Evolutionary conservation across 805 yeast species (phyloP).

Genomic region (Barnettozyma sp.): DNA sequence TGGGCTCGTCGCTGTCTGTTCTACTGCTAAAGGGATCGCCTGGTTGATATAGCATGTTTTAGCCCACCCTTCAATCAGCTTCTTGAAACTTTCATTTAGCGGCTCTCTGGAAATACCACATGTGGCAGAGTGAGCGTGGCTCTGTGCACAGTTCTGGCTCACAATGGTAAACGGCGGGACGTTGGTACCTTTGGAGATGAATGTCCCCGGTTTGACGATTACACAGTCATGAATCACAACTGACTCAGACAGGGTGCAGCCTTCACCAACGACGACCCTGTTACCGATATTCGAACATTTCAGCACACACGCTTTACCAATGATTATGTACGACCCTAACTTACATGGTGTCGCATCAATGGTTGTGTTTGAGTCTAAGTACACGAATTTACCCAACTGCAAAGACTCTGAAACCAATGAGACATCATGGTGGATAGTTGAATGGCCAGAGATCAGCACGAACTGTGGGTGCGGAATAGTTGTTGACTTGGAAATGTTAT

Average conservation of each 20-base stretch:
- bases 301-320: conserved; percentile 32
- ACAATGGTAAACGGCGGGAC: conserved; percentile 50
- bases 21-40: conserved; percentile 23
- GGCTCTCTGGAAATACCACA: conserved; percentile 9
- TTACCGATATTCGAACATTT: conserved; percentile 39
- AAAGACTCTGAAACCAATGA: conserved; percentile 25
- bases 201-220: conserved; percentile 34
- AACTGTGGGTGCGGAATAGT: conserved; percentile 35
- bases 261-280: conserved; percentile 40
- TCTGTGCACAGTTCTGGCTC: not conserved
- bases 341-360: conserved; percentile 26
- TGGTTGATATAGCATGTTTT: conserved; percentile 23
- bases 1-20: too few relatives aligned
- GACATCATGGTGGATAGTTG: conserved; percentile 32
- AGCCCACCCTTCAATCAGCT: conserved; percentile 21
- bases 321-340: conserved; percentile 41
- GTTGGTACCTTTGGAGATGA: conserved; percentile 35
- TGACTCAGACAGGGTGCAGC: conserved; percentile 32
- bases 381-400: conserved; percentile 42
- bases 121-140: conserved; percentile 1
- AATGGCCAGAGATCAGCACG: conserved; percentile 41
- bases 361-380: conserved; percentile 23
- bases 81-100: conserved; percentile 26
- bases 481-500: conserved; percentile 40
- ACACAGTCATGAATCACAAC: conserved; percentile 47